These are phyloP conservation scores for Citropsis articulata DNA, from an alignment of 345 rosid genomes.

Conservation along the genomic window DNA sequence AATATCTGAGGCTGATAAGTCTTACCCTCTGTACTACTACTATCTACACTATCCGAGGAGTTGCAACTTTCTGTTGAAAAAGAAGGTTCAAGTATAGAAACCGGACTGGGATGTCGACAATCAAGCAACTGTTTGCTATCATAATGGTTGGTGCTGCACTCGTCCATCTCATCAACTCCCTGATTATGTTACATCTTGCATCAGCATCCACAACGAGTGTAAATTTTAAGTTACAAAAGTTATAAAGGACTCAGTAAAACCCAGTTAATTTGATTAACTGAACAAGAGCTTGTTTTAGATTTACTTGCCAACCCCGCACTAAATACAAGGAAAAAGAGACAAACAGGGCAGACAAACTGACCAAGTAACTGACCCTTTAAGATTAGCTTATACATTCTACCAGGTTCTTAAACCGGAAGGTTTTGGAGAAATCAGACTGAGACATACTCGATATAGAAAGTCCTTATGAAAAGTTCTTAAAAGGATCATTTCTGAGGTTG, in stretches of 20 bases:
- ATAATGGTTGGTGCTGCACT: slow-evolving; percentile 29
- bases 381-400: neutral
- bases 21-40: slow-evolving; percentile 49
- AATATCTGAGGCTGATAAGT: neutral
- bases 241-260: neutral
- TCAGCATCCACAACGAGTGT: slow-evolving; percentile 2
- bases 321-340: neutral
- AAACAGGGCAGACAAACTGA: neutral
- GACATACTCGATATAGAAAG: too few relatives aligned
- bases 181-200: slow-evolving; percentile 20
- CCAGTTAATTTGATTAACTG: neutral
- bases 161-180: slow-evolving; percentile 56
- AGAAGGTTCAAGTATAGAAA: slow-evolving; percentile 60
- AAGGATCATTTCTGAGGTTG: neutral
- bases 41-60: slow-evolving; percentile 56
- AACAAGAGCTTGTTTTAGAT: neutral
- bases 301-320: neutral
- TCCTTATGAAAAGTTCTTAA: too few relatives aligned
- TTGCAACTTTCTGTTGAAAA: slow-evolving; percentile 64
- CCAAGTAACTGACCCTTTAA: neutral
- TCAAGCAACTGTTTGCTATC: slow-evolving; percentile 35
- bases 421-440: neutral
- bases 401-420: neutral
- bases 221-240: neutral
- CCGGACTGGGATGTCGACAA: slow-evolving; percentile 61